Conservation (phyloP, 257 asterid genomes). For the Solanum etuberosum region DNA sequence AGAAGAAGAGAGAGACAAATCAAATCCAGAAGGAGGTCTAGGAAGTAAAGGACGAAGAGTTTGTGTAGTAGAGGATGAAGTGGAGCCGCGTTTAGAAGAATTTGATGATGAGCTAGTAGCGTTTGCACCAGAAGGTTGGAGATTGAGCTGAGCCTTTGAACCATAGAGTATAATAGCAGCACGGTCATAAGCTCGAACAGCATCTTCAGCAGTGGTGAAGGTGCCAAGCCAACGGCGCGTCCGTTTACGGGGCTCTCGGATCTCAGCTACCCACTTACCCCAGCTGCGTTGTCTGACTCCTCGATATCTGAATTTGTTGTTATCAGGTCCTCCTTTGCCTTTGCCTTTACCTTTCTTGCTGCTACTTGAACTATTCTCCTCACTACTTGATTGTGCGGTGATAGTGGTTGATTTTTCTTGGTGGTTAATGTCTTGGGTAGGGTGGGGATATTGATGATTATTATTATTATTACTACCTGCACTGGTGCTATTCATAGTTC, state of each 20-base stretch:
- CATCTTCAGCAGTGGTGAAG: constrained; percentile 88
- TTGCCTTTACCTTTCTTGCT: constrained; percentile 26
- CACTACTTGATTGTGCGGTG: not conserved
- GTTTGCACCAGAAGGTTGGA: constrained; percentile 31
- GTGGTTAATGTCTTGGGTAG: no score
- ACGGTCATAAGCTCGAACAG: constrained; percentile 96
- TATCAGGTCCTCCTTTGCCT: constrained; percentile 92
- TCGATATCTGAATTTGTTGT: constrained; percentile 56
- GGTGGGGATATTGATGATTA: not conserved
- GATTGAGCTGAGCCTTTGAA: constrained; percentile 64
- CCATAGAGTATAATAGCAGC: constrained; percentile 80
- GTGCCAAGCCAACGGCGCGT: constrained; percentile 86
- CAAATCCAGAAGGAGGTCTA: constrained; percentile 68
- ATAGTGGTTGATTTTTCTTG: not conserved
- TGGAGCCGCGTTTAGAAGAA: constrained; percentile 11
- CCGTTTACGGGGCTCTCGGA: constrained; percentile 77
- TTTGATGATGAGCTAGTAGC: constrained; percentile 2
- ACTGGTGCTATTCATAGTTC: not conserved
- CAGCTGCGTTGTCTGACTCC: constrained; percentile 95
- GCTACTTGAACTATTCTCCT: not conserved
- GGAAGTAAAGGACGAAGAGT: constrained; percentile 76
- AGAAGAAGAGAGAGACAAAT: constrained; percentile 10
- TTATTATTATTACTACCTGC: not conserved
- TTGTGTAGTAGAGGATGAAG: constrained; percentile 36
- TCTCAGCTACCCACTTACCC: constrained; percentile 99